Evolutionary conservation across 805 yeast species (phyloP).

Genomic region (Jamesozyma piceae): DNA sequence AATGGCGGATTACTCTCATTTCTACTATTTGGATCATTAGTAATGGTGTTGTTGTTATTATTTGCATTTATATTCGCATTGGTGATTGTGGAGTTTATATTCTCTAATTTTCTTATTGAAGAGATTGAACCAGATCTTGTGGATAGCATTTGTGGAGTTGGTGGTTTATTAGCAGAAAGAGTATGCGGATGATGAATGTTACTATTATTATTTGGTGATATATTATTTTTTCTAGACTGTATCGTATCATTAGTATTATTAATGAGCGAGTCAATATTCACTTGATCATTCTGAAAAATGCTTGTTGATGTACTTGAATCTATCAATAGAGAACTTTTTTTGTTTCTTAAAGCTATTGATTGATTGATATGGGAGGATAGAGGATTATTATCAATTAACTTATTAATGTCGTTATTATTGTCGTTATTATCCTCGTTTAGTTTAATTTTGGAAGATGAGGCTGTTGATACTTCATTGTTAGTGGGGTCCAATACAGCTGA

Average conservation of each 20-base stretch:
- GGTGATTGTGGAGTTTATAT: neutral
- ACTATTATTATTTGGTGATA: neutral
- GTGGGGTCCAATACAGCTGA: neutral
- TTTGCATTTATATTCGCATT: neutral
- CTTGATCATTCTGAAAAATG: neutral
- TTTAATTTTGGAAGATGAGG: neutral
- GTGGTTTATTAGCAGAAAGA: neutral
- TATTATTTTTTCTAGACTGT: neutral
- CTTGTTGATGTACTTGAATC: conserved; percentile 8
- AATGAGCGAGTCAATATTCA: neutral
- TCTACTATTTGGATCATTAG: neutral
- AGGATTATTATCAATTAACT: conserved; percentile 23
- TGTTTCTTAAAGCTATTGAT: conserved; percentile 26
- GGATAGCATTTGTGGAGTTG: conserved; percentile 1
- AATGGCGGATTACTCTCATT: too few species aligned
- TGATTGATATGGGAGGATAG: conserved; percentile 22
- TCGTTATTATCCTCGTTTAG: neutral
- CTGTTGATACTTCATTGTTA: neutral
- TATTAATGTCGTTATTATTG: neutral
- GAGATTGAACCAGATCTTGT: neutral
- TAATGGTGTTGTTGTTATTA: neutral
- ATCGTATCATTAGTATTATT: neutral
- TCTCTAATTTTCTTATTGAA: neutral
- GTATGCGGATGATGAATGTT: too few species aligned
- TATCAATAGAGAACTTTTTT: conserved; percentile 30